Conservation (phyloP, 2,329 filamentous ascomycete species). For the Cladosporium colombiae region DNA sequence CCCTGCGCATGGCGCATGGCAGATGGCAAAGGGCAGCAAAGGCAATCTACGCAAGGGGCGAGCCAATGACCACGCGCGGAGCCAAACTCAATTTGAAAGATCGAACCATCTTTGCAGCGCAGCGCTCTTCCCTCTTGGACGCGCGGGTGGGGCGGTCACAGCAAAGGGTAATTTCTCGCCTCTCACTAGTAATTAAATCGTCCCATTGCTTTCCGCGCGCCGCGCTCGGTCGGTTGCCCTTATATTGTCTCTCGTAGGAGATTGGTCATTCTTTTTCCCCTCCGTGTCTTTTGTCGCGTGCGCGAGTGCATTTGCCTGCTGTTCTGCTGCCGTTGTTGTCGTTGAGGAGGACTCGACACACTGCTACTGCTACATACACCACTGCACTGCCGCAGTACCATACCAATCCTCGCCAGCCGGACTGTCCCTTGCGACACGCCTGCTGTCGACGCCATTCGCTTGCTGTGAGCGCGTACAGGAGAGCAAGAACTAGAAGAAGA, state of each 20-base stretch:
- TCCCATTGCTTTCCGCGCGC: neutral
- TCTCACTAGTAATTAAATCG: neutral
- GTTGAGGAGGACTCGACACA: neutral
- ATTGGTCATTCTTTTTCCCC: constrained; percentile 11
- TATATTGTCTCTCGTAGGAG: neutral
- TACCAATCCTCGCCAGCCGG: neutral
- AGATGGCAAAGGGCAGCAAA: neutral
- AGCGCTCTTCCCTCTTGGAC: neutral
- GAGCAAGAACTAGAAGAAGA: neutral
- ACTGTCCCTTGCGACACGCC: neutral
- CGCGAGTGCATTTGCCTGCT: neutral
- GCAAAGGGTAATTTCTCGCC: neutral
- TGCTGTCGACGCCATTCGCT: constrained; percentile 6
- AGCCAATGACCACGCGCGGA: constrained; percentile 3
- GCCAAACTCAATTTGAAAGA: neutral
- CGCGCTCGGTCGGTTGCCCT: constrained; percentile 3
- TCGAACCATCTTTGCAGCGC: neutral
- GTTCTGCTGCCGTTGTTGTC: neutral
- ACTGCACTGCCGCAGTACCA: neutral
- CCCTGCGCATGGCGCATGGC: neutral
- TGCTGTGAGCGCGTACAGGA: constrained; percentile 1
- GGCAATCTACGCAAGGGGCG: constrained; percentile 9
- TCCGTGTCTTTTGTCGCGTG: neutral
- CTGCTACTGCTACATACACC: neutral
- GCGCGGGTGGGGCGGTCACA: neutral